Conservation (phyloP, 768 basidiomycete species). For the Auriscalpium orientale region DNA sequence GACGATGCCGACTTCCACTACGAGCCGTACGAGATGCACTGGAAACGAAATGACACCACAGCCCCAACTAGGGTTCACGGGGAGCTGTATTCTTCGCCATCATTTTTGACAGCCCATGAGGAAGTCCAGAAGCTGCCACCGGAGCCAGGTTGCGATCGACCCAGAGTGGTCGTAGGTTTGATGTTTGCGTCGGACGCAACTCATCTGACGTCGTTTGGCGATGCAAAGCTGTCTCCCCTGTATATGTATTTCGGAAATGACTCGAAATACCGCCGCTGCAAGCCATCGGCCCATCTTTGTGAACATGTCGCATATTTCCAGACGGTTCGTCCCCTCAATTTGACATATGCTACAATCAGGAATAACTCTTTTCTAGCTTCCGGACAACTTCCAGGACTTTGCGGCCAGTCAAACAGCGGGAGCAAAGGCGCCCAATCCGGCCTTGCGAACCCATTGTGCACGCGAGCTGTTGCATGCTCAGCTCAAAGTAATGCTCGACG, state of each 20-base stretch:
- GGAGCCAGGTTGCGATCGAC: background rate
- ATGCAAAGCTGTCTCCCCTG: background rate
- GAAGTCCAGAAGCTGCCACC: background rate
- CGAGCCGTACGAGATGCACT: background rate
- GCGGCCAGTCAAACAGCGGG: background rate
- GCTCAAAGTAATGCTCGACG: slow-evolving; percentile 17
- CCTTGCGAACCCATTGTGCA: slow-evolving; percentile 8
- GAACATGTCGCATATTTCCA: background rate
- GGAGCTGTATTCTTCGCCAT: background rate
- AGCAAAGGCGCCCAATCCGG: background rate
- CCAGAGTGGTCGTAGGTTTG: background rate
- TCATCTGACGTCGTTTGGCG: background rate
- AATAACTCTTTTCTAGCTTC: background rate
- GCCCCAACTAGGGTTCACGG: background rate
- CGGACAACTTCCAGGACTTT: background rate
- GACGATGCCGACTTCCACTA: background rate
- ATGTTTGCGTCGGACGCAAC: background rate
- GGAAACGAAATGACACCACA: background rate
- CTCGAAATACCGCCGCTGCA: background rate
- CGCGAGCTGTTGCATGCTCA: slow-evolving; percentile 21
- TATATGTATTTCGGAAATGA: background rate
- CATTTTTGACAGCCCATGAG: background rate
- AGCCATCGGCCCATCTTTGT: background rate
- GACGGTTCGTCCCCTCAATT: background rate
- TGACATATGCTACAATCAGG: no score